These are phyloP conservation scores for Penicillium simplicissimum DNA, from an alignment of 495 filamentous ascomycete genomes.

Conservation along the genomic window DNA sequence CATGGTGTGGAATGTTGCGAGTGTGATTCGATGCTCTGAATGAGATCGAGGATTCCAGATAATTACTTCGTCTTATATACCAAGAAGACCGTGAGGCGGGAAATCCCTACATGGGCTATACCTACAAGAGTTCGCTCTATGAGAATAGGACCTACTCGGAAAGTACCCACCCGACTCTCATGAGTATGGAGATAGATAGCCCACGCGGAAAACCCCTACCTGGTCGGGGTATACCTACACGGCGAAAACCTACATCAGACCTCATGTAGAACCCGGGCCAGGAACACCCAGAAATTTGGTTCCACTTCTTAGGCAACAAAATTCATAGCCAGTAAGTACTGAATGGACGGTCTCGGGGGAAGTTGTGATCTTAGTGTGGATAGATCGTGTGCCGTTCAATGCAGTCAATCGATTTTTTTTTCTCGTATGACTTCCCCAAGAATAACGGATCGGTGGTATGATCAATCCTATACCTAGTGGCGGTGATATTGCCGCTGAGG, in stretches of 20 bases:
- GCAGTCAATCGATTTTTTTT: background rate
- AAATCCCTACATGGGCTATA: constrained; percentile 20
- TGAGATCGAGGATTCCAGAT: background rate
- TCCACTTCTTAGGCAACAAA: background rate
- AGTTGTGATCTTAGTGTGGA: background rate
- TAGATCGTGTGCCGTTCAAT: background rate
- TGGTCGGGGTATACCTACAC: background rate
- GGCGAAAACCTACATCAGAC: constrained; percentile 1
- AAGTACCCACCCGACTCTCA: background rate
- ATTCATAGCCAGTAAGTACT: background rate
- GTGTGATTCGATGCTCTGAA: background rate
- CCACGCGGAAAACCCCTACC: background rate
- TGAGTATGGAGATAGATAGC: background rate
- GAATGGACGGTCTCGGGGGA: background rate
- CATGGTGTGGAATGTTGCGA: constrained; percentile 52
- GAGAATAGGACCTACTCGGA: background rate
- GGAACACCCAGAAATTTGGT: background rate
- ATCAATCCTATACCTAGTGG: background rate
- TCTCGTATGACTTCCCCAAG: background rate
- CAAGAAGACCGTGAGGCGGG: background rate
- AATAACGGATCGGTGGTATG: background rate
- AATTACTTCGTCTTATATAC: background rate
- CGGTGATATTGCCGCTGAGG: background rate
- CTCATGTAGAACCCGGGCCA: too few relatives aligned
- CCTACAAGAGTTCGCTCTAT: constrained; percentile 9